phyloP scores from a whole-genome alignment of 2,329 filamentous ascomycete species.

The Botrytis galanthina region DNA sequence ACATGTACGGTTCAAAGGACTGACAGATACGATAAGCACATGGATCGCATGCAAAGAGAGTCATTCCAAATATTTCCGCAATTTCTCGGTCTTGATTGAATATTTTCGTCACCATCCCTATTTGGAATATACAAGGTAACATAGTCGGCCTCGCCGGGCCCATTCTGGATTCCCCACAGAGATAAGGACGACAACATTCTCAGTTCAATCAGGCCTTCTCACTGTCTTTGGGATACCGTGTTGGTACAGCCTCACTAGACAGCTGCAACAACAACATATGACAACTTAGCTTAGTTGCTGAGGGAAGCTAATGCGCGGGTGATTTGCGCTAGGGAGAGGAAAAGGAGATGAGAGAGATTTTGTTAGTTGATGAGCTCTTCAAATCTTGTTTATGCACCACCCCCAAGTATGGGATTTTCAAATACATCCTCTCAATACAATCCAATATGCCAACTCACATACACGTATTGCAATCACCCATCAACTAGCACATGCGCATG shows the following conservation, averaged over 20 bases:
- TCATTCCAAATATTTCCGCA: neutral
- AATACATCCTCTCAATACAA: neutral
- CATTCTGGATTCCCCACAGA: neutral
- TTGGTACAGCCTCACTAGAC: neutral
- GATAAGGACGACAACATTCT: neutral
- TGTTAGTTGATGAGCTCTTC: neutral
- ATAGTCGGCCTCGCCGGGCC: neutral
- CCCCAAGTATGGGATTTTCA: neutral
- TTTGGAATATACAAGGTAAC: neutral
- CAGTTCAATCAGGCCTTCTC: neutral
- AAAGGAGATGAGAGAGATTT: too few relatives aligned
- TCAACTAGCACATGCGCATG: neutral
- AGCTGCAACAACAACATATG: fast-evolving
- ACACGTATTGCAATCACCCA: neutral
- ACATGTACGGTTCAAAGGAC: neutral
- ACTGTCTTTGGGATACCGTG: neutral
- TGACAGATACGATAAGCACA: neutral
- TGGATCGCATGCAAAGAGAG: neutral
- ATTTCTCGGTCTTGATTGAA: neutral
- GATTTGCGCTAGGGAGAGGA: neutral
- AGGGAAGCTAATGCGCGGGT: neutral
- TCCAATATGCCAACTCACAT: neutral
- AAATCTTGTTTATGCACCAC: neutral
- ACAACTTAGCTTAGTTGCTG: neutral
- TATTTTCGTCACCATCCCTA: neutral